Conservation (phyloP, 2,329 filamentous ascomycete genomes). For the Talaromyces islandicus region DNA sequence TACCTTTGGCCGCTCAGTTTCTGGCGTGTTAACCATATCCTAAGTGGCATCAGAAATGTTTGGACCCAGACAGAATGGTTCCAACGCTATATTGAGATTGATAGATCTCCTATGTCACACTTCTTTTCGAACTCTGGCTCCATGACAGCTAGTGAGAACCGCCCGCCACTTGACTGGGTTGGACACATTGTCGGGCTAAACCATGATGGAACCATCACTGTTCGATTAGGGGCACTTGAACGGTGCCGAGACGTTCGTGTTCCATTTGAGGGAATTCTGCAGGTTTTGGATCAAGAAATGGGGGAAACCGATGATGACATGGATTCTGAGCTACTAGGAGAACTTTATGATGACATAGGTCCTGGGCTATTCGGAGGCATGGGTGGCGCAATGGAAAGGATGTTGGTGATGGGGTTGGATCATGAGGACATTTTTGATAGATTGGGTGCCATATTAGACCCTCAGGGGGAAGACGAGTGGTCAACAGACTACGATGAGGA, state of each 20-base stretch:
- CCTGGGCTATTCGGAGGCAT: not conserved
- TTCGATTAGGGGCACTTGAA: conserved; percentile 48
- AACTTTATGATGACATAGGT: not conserved
- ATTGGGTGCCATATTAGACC: conserved; percentile 19
- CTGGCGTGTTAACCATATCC: conserved; percentile 10
- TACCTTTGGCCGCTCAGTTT: conserved; percentile 13
- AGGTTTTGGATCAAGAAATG: conserved; percentile 34
- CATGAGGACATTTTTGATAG: conserved; percentile 8
- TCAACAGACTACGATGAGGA: conserved; percentile 23
- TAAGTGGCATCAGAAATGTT: conserved; percentile 14
- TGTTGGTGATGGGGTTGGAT: not conserved
- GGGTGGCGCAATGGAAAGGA: no score
- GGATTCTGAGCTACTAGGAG: not conserved
- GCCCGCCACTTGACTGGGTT: conserved; percentile 41
- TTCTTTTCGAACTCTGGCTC: not conserved
- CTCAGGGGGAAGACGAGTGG: conserved; percentile 9
- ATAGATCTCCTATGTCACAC: conserved; percentile 12
- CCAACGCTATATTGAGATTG: conserved; percentile 13
- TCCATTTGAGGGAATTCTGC: conserved; percentile 42
- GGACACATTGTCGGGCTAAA: conserved; percentile 52
- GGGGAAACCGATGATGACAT: conserved; percentile 3
- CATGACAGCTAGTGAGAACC: not conserved
- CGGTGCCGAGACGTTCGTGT: conserved; percentile 47
- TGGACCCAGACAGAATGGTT: conserved; percentile 18
- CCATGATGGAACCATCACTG: conserved; percentile 47